phyloP scores from a whole-genome alignment of 2,329 filamentous ascomycete genomes.

The Trichoderma brevicompactum region DNA sequence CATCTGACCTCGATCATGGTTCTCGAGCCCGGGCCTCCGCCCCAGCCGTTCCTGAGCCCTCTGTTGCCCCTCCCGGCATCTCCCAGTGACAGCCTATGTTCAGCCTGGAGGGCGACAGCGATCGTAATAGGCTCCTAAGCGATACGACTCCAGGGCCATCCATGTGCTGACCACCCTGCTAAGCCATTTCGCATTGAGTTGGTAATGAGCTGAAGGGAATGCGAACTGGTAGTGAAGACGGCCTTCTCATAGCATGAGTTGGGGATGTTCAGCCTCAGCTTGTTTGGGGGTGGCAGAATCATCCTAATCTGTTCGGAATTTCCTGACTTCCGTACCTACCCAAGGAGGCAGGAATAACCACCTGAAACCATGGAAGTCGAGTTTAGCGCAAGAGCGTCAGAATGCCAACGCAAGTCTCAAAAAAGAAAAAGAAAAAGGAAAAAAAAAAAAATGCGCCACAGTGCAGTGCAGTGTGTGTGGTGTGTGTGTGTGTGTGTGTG shows the following conservation, averaged over 20 bases:
- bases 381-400: neutral
- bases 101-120: neutral
- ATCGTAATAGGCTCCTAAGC: conserved; percentile 15
- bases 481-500: no score
- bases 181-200: conserved; percentile 2
- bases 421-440: neutral
- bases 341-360: neutral
- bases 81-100: neutral
- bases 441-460: neutral
- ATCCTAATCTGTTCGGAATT: no score
- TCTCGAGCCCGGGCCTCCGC: conserved; percentile 31
- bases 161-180: conserved; percentile 21
- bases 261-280: neutral
- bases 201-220: conserved; percentile 7
- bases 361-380: neutral
- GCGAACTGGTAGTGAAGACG: neutral
- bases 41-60: conserved; percentile 28
- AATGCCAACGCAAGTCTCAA: neutral
- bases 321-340: no score
- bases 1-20: conserved; percentile 17
- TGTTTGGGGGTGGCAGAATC: neutral
- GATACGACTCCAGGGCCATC: conserved; percentile 16
- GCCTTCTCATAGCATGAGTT: neutral
- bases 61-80: neutral
- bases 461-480: no score